Conservation (phyloP, 805 yeast genomes). For the Candida anglica region DNA sequence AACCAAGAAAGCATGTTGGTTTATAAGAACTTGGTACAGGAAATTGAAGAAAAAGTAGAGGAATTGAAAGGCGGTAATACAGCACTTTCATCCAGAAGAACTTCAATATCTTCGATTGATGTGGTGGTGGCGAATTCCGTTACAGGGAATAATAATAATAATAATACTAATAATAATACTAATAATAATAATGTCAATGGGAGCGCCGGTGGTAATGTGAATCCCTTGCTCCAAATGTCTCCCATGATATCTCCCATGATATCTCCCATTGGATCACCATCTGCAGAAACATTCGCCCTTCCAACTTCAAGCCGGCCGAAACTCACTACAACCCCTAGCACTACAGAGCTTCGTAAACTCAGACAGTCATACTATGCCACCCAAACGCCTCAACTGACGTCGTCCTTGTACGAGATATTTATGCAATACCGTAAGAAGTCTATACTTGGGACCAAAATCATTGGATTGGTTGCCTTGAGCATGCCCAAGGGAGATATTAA, state of each 20-base stretch:
- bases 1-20: slow-evolving; percentile 30
- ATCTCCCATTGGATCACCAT: too few species aligned
- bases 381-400: background rate
- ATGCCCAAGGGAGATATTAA: slow-evolving; percentile 27
- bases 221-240: background rate
- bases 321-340: background rate
- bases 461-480: slow-evolving; percentile 29
- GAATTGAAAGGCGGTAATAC: too few species aligned
- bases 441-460: slow-evolving; percentile 25
- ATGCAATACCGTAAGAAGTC: slow-evolving; percentile 26
- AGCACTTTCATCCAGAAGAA: background rate
- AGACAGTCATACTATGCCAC: background rate
- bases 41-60: slow-evolving; percentile 24
- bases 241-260: too few species aligned
- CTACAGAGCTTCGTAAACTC: background rate
- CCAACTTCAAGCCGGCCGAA: too few species aligned
- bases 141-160: too few species aligned
- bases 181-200: too few species aligned
- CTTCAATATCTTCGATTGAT: background rate
- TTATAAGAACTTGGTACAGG: slow-evolving; percentile 21
- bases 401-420: slow-evolving; percentile 20
- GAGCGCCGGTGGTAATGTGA: background rate
- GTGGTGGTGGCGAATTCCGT: background rate
- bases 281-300: too few species aligned
- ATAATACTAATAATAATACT: too few species aligned